These are phyloP conservation scores for Penicillium canariense DNA, from an alignment of 495 filamentous ascomycete genomes.

Conservation along the genomic window DNA sequence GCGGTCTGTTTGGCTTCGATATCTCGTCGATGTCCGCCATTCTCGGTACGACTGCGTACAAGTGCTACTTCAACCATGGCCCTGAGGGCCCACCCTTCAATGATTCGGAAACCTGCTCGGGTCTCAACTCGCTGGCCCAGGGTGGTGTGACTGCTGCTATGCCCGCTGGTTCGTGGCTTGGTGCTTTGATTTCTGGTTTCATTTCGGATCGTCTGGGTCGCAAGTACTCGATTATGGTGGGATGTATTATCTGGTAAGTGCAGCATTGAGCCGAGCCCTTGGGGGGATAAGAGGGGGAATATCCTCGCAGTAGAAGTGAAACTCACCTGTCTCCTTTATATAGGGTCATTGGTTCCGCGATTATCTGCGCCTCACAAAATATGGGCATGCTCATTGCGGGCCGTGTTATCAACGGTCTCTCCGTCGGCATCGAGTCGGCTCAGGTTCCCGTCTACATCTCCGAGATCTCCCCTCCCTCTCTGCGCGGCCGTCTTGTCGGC, in stretches of 20 bases:
- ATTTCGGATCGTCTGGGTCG: slow-evolving; percentile 68
- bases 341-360: slow-evolving; percentile 62
- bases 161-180: slow-evolving; percentile 74
- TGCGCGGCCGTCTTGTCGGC: slow-evolving; percentile 71
- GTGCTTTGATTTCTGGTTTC: slow-evolving; percentile 64
- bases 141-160: slow-evolving; percentile 69
- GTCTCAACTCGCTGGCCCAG: slow-evolving; percentile 47
- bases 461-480: slow-evolving; percentile 67
- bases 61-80: slow-evolving; percentile 64
- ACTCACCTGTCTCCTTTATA: neutral
- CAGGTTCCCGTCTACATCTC: slow-evolving; percentile 81
- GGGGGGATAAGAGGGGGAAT: neutral
- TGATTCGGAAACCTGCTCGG: slow-evolving; percentile 40
- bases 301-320: neutral
- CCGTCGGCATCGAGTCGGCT: slow-evolving; percentile 76
- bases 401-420: slow-evolving; percentile 75
- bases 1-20: slow-evolving; percentile 81
- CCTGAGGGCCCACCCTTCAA: slow-evolving; percentile 29
- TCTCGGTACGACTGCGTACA: slow-evolving; percentile 43
- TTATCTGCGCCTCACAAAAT: slow-evolving; percentile 71
- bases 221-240: slow-evolving; percentile 64
- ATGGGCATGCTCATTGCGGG: slow-evolving; percentile 73
- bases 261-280: neutral
- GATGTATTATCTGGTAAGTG: slow-evolving; percentile 59
- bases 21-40: slow-evolving; percentile 77